These are phyloP conservation scores for Neonectria magnoliae DNA, from an alignment of 2,329 filamentous ascomycete species.

Conservation along the genomic window DNA sequence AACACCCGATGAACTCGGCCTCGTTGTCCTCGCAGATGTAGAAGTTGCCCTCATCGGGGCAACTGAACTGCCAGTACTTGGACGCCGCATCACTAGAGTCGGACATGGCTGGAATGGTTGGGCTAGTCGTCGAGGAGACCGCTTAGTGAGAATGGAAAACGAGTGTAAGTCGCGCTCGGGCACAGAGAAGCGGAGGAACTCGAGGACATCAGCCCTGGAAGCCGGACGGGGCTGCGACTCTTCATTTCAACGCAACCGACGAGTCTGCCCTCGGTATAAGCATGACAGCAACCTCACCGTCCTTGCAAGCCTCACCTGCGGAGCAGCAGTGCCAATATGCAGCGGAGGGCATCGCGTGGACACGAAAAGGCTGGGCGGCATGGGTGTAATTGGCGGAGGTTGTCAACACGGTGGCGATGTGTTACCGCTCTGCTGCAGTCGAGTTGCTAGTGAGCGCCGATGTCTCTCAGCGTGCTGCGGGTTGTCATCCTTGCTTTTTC, in stretches of 20 bases:
- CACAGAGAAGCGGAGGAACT: conserved; percentile 1
- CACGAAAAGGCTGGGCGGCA: conserved; percentile 13
- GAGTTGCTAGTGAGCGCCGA: conserved; percentile 7
- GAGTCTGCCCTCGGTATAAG: conserved; percentile 4
- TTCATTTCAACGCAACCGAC: conserved; percentile 14
- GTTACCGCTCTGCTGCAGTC: conserved; percentile 1
- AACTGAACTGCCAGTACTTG: conserved; percentile 44
- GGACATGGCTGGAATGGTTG: conserved; percentile 26
- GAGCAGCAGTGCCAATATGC: conserved; percentile 14
- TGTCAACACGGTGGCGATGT: conserved; percentile 13
- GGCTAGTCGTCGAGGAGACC: neutral
- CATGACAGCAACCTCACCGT: neutral
- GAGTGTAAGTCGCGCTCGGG: neutral
- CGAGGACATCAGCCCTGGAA: conserved; percentile 11
- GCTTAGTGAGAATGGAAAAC: neutral
- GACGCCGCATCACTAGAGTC: conserved; percentile 2
- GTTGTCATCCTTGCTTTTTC: neutral
- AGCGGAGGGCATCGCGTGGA: conserved; percentile 16
- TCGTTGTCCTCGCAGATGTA: conserved; percentile 50
- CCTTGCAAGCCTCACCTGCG: conserved; percentile 16
- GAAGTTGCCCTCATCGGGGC: conserved; percentile 47
- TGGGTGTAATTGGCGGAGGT: conserved; percentile 25
- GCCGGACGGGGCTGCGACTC: conserved; percentile 19
- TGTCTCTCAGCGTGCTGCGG: conserved; percentile 5
- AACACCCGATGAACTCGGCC: conserved; percentile 54